Conservation (phyloP, 2,329 filamentous ascomycete species). For the Fusarium denticulatum region DNA sequence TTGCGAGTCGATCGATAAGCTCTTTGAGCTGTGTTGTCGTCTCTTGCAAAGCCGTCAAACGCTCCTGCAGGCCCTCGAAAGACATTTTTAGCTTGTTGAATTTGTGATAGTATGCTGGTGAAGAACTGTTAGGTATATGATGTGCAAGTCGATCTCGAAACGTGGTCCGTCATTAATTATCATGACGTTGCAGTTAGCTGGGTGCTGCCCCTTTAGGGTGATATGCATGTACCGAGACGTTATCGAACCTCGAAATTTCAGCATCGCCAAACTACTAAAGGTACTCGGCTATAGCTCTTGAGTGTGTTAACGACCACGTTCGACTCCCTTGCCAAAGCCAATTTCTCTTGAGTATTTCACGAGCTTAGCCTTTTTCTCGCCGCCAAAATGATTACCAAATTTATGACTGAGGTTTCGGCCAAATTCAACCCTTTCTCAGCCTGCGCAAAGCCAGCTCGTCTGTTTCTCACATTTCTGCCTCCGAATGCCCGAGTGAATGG, state of each 20-base stretch:
- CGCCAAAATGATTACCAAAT: slow-evolving; percentile 80
- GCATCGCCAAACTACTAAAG: slow-evolving; percentile 11
- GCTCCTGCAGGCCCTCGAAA: slow-evolving; percentile 69
- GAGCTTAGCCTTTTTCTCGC: slow-evolving; percentile 7
- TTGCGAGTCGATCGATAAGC: slow-evolving; percentile 68
- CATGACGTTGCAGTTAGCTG: slow-evolving; percentile 40
- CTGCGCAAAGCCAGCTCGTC: slow-evolving; percentile 81
- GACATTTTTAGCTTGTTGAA: slow-evolving; percentile 54
- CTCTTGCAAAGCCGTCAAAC: slow-evolving; percentile 68
- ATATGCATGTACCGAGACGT: slow-evolving; percentile 40
- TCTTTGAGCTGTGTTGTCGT: slow-evolving; percentile 66
- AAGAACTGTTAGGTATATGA: neutral
- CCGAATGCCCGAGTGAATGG: slow-evolving; percentile 76
- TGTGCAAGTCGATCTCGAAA: slow-evolving; percentile 32
- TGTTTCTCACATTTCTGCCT: slow-evolving; percentile 88
- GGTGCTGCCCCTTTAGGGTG: slow-evolving; percentile 26
- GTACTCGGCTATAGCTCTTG: neutral
- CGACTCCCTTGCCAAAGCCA: neutral
- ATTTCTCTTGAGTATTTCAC: neutral
- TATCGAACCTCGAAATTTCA: slow-evolving; percentile 38
- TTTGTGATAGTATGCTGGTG: neutral
- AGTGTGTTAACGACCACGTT: slow-evolving; percentile 18
- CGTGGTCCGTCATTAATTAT: slow-evolving; percentile 35
- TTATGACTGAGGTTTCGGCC: slow-evolving; percentile 84
- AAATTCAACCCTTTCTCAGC: slow-evolving; percentile 92